Percentiles rank a stretch among this genome's conserved stretches.
These are phyloP conservation scores for Styphnolobium japonicum DNA, from an alignment of 306 rosid species.

Conservation along the genomic window DNA sequence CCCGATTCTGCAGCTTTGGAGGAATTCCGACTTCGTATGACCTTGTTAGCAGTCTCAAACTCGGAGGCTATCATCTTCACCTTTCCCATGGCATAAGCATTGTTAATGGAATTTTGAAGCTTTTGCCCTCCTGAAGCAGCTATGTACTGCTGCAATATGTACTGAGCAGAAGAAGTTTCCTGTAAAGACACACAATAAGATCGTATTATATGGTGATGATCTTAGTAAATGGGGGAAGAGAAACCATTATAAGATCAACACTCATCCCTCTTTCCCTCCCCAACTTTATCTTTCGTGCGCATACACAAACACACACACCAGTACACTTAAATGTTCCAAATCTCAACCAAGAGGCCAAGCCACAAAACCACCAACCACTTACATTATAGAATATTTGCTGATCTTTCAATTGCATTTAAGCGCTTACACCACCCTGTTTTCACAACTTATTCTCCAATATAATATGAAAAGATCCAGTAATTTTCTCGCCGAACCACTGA, in stretches of 20 bases:
- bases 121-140: constrained; percentile 83
- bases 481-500: neutral
- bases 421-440: neutral
- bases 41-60: constrained; percentile 70
- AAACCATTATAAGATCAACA: neutral
- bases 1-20: constrained; percentile 71
- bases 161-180: constrained; percentile 81
- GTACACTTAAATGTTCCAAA: neutral
- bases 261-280: neutral
- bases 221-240: neutral
- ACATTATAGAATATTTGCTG: neutral
- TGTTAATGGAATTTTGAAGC: constrained; percentile 61
- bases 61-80: constrained; percentile 78
- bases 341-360: neutral
- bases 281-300: no score
- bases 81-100: constrained; percentile 83
- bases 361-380: neutral
- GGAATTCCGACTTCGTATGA: constrained; percentile 50
- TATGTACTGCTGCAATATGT: constrained; percentile 77
- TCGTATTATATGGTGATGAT: neutral
- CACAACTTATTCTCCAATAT: neutral
- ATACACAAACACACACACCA: neutral
- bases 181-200: constrained; percentile 31
- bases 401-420: neutral
- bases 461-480: neutral